A percentile compares a stretch with the other conserved stretches of the same genome.
Conservation (phyloP, 495 filamentous ascomycete genomes). For the Amphirosellinia nigrospora region DNA sequence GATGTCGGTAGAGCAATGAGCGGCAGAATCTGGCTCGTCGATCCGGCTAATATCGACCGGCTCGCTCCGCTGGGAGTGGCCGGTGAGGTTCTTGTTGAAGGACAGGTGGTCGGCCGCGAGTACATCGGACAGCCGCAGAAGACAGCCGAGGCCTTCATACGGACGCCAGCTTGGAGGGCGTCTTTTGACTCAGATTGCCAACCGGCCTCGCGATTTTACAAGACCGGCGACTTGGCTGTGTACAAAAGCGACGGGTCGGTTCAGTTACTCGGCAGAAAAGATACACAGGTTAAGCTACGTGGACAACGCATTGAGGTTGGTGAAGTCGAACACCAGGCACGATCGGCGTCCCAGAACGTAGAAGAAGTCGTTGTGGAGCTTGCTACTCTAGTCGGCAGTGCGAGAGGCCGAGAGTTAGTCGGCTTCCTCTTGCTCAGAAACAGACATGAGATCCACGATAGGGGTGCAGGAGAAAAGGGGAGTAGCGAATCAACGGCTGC, state of each 20-base stretch:
- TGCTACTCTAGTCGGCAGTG: conserved; percentile 32
- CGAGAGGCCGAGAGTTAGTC: neutral
- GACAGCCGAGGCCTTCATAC: conserved; percentile 28
- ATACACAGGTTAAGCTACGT: conserved; percentile 30
- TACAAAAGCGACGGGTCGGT: conserved; percentile 7
- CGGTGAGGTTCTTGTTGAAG: conserved; percentile 59
- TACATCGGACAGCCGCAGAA: conserved; percentile 46
- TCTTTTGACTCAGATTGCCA: neutral
- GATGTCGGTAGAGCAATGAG: conserved; percentile 55
- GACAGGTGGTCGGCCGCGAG: conserved; percentile 54
- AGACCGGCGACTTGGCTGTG: conserved; percentile 52
- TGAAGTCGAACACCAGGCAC: conserved; percentile 43
- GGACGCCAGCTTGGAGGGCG: neutral
- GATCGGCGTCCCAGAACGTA: neutral
- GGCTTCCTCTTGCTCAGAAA: conserved; percentile 5
- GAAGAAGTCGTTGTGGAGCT: conserved; percentile 54
- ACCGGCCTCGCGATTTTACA: neutral
- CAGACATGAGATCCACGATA: neutral
- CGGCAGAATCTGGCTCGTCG: conserved; percentile 52
- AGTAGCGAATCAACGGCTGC: neutral
- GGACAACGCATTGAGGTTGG: conserved; percentile 51
- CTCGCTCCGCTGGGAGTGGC: conserved; percentile 57
- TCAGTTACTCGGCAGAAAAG: conserved; percentile 1
- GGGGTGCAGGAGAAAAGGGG: conserved; percentile 10
- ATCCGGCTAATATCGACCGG: conserved; percentile 46